Evolutionary conservation across 106 monocot species (phyloP).

Genomic region (Phalaenopsis equestris): DNA sequence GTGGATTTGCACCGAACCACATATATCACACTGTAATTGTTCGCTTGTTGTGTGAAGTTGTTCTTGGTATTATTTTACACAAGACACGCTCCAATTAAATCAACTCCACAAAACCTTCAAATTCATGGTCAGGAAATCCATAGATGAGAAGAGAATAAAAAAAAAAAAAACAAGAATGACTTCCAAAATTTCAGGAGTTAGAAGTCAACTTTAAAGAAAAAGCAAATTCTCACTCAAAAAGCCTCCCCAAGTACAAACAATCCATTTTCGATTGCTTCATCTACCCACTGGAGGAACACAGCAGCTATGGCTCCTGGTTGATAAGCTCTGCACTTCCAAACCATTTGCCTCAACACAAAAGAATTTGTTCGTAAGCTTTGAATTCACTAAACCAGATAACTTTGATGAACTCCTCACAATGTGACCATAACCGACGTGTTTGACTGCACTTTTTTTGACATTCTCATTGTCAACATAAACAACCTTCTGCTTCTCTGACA

Average conservation of each 20-base stretch:
- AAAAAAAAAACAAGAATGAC: background rate
- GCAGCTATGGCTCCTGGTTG: background rate
- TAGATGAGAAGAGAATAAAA: background rate
- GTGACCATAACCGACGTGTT: background rate
- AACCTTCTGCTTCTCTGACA: conserved; percentile 4
- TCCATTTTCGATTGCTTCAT: background rate
- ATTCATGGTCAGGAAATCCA: background rate
- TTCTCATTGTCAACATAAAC: background rate
- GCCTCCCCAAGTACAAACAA: background rate
- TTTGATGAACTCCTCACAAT: background rate
- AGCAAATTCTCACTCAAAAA: background rate
- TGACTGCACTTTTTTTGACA: too few relatives aligned
- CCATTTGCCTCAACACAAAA: background rate
- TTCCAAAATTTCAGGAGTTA: background rate
- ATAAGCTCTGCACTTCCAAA: background rate
- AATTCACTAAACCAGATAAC: background rate
- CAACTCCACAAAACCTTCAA: background rate
- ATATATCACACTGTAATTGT: too few relatives aligned
- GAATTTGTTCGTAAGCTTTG: background rate
- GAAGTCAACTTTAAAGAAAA: background rate
- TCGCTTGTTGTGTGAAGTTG: too few relatives aligned
- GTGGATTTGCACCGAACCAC: too few relatives aligned
- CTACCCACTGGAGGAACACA: conserved; percentile 1
- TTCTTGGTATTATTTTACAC: too few relatives aligned
- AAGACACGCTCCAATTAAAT: background rate